Evolutionary conservation across 2,329 filamentous ascomycete genomes (phyloP).

Genomic region (Alternaria sp.): DNA sequence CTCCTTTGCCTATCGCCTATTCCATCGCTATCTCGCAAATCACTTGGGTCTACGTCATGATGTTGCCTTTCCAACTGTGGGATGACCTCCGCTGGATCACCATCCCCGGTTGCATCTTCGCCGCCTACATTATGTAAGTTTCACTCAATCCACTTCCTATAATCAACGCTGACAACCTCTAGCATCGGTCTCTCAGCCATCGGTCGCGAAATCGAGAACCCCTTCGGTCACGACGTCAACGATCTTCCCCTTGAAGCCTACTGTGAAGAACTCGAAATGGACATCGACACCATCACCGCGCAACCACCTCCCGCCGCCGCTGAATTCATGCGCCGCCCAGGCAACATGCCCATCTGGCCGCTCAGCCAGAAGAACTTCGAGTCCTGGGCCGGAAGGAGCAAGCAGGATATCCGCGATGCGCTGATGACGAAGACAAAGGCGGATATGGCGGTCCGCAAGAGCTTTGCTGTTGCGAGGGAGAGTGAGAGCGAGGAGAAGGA

Average conservation of each 20-base stretch:
- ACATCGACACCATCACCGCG: constrained; percentile 76
- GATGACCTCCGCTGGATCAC: constrained; percentile 70
- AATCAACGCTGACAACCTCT: neutral
- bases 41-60: constrained; percentile 81
- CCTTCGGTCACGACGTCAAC: constrained; percentile 84
- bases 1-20: constrained; percentile 82
- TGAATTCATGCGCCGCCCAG: constrained; percentile 58
- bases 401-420: constrained; percentile 53
- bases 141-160: neutral
- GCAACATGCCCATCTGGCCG: constrained; percentile 65
- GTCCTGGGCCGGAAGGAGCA: constrained; percentile 45
- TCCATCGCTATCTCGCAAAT: constrained; percentile 85
- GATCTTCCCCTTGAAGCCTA: constrained; percentile 70
- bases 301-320: constrained; percentile 58
- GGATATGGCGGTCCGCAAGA: constrained; percentile 43
- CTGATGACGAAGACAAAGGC: constrained; percentile 51
- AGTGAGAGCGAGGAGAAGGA: constrained; percentile 33
- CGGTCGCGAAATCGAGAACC: constrained; percentile 83
- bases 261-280: constrained; percentile 75
- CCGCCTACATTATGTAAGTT: constrained; percentile 74
- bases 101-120: constrained; percentile 75
- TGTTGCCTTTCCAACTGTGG: constrained; percentile 82
- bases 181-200: constrained; percentile 74
- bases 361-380: constrained; percentile 53
- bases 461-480: constrained; percentile 29